Base-by-base conservation (phyloP, 2,329 filamentous ascomycete species). In the Aspergillus novoparasiticus region DNA sequence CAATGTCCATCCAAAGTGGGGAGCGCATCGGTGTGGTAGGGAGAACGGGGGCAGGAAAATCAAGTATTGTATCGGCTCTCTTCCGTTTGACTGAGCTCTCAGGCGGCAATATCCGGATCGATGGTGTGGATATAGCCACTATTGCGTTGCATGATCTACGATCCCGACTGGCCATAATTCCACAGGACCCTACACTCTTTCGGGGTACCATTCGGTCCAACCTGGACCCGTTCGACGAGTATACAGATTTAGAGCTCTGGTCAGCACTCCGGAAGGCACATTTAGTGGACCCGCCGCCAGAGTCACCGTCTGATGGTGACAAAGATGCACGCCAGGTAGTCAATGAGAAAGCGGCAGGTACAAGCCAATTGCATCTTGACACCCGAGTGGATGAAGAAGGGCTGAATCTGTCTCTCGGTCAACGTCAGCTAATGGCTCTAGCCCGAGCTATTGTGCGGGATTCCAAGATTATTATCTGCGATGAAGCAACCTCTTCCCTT, bases 391-490 rank as follows among this genome's bases (percentile, higher is more conserved):
- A 97, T 71, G 95, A 98, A 75, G 94, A 97, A 80, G 95, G 95
- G 0, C 85, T 97, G 65, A 98, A 98, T 79, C 97, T 97, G 82
- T 96, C 93, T 0, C 89, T 98, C 11, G 94, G 94, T 8, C 94
- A 98, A 80, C 88, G 95, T 3, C 95, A 98, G 78, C 87, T 98
- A 56, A 96, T 98, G 91, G 95, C 95, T 1, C 85, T 99, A 1
- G 94, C 94, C 0, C 89, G 95, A 0, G 95, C 95, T 0, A 86
- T 99, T 2, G 94, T 98, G 5, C 89, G 94, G 43, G 88, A 90
- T 50, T 91, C 90, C 0, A 92, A 91, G 70, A 97, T 98, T 79
- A 97, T 98, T 71, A 90, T 99, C 57, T 97, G 94, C 78, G 95
- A 99, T 81, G 95, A 99, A 79, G 95, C 95, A 1, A 99, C 95